Evolutionary conservation across 495 filamentous ascomycete genomes (phyloP), one percentile per base, ranked within the genome.

Genomic region (Thozetella sp.): DNA sequence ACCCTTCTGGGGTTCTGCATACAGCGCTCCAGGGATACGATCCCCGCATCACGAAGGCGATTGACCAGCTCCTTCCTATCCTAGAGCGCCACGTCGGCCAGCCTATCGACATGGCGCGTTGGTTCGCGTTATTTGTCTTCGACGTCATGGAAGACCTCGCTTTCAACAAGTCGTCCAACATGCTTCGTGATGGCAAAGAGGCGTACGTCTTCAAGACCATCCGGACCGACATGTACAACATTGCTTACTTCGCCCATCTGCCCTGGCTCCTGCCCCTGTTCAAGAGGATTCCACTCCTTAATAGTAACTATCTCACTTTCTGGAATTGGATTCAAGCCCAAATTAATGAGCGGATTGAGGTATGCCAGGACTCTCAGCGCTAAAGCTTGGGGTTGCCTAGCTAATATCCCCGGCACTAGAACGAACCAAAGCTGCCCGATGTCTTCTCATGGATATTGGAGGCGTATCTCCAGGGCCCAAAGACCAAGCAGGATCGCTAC

Each of bases 101-200:
- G 2, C 57, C 72, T 12, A 58, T 82, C n/a, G 70, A 80, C 58
- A 65, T 79, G 6, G 67, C 74, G 0, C 56, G 69, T 12, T 82
- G 76, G 77, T 76, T 83, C 54, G 75, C 72, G 48, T 79, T 70
- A 58, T 81, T 74, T 56, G 66, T 68, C 25, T 83, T 83, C 51
- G 82, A 85, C 52, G 70, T 83, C 13, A 83, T 85, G 78, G 79
- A 78, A 0, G 77, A 83, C 60, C 60, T 85, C 1, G 69, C 79
- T 0, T 83, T 84, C 56, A 79, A 74, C 12, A 67, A 72, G 34
- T 72, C 73, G 6, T 83, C 83, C 61, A 55, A 64, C 19, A 67
- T 67, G 64, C 45, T 67, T 17, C 46, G 17, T 25, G n/a, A 54
- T 27, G 61, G 56, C 17, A 56, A 64, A 25, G 53, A 56, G 43